A percentile compares a stretch with the other conserved stretches of the same genome.
Evolutionary conservation across 2,329 filamentous ascomycete species (phyloP).

Genomic region (Scopulariopsis brevicaulis): DNA sequence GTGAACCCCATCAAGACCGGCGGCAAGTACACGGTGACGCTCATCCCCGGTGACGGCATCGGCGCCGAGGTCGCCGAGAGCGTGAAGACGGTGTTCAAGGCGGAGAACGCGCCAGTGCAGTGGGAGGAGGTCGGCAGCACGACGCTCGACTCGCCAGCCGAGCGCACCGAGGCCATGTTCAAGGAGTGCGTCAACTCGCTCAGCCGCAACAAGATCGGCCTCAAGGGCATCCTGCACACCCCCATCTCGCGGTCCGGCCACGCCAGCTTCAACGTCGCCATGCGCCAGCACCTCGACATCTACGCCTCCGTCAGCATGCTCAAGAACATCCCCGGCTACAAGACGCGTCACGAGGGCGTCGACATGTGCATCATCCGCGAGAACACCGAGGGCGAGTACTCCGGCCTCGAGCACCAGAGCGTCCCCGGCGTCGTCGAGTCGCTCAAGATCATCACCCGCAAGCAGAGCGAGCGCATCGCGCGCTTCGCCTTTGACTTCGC

Average conservation of each 20-base stretch:
- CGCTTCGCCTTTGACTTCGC: constrained; percentile 98
- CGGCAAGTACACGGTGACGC: constrained; percentile 97
- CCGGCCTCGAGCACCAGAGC: constrained; percentile 95
- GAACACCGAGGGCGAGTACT: constrained; percentile 99
- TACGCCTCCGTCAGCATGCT: constrained; percentile 96
- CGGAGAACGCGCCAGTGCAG: constrained; percentile 95
- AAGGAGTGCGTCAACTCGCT: constrained; percentile 90
- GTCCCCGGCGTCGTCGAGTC: constrained; percentile 95
- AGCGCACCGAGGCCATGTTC: constrained; percentile 86
- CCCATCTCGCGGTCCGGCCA: constrained; percentile 94
- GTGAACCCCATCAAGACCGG: constrained; percentile 99
- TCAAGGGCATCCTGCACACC: constrained; percentile 98
- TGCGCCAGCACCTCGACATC: constrained; percentile 98
- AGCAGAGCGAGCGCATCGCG: constrained; percentile 97
- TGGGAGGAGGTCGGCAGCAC: constrained; percentile 83
- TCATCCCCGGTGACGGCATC: constrained; percentile 98
- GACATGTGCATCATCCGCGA: constrained; percentile 99
- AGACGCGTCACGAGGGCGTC: constrained; percentile 93
- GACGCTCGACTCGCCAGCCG: constrained; percentile 70
- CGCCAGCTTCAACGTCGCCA: constrained; percentile 98
- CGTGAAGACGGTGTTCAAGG: constrained; percentile 99
- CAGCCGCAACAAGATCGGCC: constrained; percentile 95
- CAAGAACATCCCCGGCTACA: constrained; percentile 99
- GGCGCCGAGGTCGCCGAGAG: constrained; percentile 96
- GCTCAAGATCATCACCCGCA: constrained; percentile 98